Evolutionary conservation across 1,284 basidiomycete species (phyloP), one percentile per base, ranked within the genome.

Genomic region (Ceratobasidium sp.): DNA sequence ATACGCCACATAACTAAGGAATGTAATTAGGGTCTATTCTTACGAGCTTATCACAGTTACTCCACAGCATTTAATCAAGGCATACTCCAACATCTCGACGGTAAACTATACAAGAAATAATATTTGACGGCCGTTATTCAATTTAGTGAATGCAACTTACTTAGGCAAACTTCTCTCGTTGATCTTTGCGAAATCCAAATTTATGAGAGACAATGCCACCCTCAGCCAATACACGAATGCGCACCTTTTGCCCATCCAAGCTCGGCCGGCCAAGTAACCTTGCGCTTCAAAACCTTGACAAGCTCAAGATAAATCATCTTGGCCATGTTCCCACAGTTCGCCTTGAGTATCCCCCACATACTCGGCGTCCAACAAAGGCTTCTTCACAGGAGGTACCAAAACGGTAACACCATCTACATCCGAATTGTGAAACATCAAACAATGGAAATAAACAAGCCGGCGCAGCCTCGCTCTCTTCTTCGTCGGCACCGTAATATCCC

Each of bases 331-430:
- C 80, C 82, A 83, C 72, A 82, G 78, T 57, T 83, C 82, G 43
- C 78, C 78, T 55, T 82, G 82, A 20, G 78, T 76, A 34, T 81
- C 79, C 17, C 83, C 86, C 72, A 79, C 79, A 53, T 76, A 73
- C 13, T 92, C 88, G 10, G 85, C 85, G 57, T 84, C 87, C 89
- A 92, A 93, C 35, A n/a, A 96, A 79, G 1, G 91, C 86, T 77
- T 96, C 94, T 77, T 96, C 94, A 69, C n/a, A 95, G 85, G 29
- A 92, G 80, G 72, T 93, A 94, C 89, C 94, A 96, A 74, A 94
- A 94, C 0, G 86, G 86, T 1, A 95, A 83, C 0, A 90, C 91
- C 82, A 92, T 86, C 80, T 80, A 57, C n/a, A n/a, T 17, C 2
- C 4, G 8, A 13, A 49, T 13, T 20, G 13, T 7, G 25, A 53